Conservation (phyloP, 495 filamentous ascomycete species). For the Pyrenula massariospora region DNA sequence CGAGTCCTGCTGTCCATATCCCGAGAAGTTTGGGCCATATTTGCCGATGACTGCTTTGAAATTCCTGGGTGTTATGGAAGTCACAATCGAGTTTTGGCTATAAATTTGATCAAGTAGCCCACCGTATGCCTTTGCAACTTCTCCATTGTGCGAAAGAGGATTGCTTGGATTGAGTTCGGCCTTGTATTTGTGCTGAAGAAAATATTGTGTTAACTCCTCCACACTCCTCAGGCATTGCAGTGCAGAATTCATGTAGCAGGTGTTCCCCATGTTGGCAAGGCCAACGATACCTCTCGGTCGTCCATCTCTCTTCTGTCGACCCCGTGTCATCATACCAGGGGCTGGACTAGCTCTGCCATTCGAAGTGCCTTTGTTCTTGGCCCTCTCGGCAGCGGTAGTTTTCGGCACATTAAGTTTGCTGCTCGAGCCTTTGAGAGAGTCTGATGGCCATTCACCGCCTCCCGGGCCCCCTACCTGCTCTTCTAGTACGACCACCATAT, state of each 20-base stretch:
- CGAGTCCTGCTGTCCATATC: conserved; percentile 92
- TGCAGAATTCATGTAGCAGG: conserved; percentile 98
- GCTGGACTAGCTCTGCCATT: conserved; percentile 59
- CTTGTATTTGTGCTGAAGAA: conserved; percentile 61
- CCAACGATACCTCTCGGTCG: conserved; percentile 65
- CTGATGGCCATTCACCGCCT: conserved; percentile 54
- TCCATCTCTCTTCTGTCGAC: conserved; percentile 51
- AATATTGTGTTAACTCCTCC: conserved; percentile 85
- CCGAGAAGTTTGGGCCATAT: conserved; percentile 74
- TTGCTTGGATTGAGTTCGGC: conserved; percentile 74
- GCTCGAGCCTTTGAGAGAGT: conserved; percentile 22
- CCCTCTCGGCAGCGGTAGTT: conserved; percentile 19
- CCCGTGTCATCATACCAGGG: conserved; percentile 44
- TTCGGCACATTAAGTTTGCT: conserved; percentile 21
- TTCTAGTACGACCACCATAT: conserved; percentile 65
- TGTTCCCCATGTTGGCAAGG: conserved; percentile 84
- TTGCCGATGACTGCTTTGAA: conserved; percentile 75
- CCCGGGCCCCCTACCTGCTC: conserved; percentile 47
- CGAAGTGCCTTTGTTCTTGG: conserved; percentile 22
- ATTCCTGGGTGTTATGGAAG: conserved; percentile 55
- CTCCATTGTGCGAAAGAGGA: conserved; percentile 69
- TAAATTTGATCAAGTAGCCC: conserved; percentile 64
- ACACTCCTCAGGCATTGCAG: conserved; percentile 86
- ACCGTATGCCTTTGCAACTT: conserved; percentile 72
- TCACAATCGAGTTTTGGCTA: conserved; percentile 30